phyloP scores from a whole-genome alignment of 352 stramenopile species.

The Globisporangium cederbergense region DNA sequence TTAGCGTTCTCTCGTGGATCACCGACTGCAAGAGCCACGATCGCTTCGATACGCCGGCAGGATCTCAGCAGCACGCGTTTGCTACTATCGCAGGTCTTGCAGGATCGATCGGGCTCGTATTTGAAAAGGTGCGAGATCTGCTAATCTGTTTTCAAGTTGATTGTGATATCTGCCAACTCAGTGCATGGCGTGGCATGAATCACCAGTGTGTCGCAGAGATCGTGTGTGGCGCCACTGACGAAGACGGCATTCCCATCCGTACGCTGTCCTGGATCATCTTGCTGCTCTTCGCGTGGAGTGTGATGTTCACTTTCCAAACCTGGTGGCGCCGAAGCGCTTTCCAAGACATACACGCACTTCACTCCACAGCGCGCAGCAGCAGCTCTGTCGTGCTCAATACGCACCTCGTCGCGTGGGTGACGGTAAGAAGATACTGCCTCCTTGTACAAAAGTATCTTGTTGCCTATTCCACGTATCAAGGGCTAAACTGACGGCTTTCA shows the following conservation, averaged over 20 bases:
- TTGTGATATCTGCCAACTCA: neutral
- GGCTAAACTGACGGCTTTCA: neutral
- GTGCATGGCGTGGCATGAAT: neutral
- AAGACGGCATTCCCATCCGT: neutral
- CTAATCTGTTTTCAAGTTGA: neutral
- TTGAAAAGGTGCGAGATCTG: slow-evolving; percentile 31
- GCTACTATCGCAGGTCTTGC: slow-evolving; percentile 26
- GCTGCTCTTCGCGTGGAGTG: slow-evolving; percentile 19
- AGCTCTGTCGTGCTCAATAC: slow-evolving; percentile 7
- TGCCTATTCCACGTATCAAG: neutral
- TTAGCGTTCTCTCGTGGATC: slow-evolving; percentile 22
- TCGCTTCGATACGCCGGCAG: neutral
- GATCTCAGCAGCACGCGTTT: slow-evolving; percentile 14
- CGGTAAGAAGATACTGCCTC: slow-evolving; percentile 10
- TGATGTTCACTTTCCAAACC: slow-evolving; percentile 16
- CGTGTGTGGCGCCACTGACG: neutral
- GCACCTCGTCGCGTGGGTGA: slow-evolving; percentile 18
- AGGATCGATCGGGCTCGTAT: slow-evolving; percentile 22
- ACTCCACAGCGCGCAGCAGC: neutral
- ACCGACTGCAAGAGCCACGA: slow-evolving; percentile 7
- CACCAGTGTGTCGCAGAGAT: slow-evolving; percentile 21
- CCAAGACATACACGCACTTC: neutral
- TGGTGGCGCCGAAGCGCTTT: slow-evolving; percentile 19
- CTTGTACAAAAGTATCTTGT: too few species aligned
- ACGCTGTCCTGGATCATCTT: slow-evolving; percentile 15